phyloP scores from a whole-genome alignment of 257 asterid species.

The Solanum virginianum region DNA sequence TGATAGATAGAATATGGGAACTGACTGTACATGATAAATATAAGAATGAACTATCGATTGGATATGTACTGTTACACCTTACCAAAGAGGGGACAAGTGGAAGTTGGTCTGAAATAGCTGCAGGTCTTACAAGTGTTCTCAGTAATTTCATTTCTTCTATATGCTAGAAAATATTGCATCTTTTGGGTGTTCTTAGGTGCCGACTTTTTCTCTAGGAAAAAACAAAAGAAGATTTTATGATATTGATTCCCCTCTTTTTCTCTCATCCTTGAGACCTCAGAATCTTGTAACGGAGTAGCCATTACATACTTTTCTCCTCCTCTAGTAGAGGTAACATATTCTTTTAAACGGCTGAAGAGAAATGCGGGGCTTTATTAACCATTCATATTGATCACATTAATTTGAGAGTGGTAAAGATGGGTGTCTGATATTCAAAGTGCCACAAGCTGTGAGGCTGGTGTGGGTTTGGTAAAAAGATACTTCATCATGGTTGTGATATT shows the following conservation, averaged over 20 bases:
- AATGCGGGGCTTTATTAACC: not conserved
- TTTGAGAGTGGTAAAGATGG: not conserved
- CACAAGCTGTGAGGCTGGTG: not conserved
- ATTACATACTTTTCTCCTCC: not conserved
- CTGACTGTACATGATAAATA: not conserved
- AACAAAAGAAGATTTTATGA: not conserved
- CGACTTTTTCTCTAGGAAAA: not conserved
- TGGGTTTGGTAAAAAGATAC: not conserved
- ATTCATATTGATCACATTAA: not conserved
- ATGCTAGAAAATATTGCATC: not conserved
- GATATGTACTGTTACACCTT: not conserved
- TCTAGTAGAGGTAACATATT: not conserved
- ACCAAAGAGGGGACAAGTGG: not conserved
- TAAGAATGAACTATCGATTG: not conserved
- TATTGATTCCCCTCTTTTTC: not conserved
- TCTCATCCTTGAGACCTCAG: not conserved
- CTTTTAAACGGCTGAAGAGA: not conserved
- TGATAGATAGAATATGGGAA: not conserved
- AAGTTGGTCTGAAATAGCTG: not conserved
- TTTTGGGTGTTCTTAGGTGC: not conserved
- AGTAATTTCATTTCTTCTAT: not conserved
- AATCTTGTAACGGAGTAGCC: not conserved
- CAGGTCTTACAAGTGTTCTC: not conserved
- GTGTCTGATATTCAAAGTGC: not conserved
- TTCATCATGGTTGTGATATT: not conserved